Conservation (phyloP, 768 basidiomycete genomes). For the Phaeotremella fagi region DNA sequence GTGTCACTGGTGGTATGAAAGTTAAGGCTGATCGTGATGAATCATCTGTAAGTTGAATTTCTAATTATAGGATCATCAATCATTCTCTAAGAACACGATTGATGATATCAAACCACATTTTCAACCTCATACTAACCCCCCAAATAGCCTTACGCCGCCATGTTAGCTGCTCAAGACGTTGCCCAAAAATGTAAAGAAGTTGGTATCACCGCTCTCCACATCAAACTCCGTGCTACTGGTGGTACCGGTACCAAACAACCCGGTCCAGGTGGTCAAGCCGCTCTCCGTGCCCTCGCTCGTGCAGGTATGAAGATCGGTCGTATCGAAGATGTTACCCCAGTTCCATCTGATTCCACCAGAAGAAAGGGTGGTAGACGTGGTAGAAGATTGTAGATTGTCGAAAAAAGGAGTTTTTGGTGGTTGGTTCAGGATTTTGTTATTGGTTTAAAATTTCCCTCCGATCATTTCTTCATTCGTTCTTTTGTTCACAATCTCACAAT, state of each 20-base stretch:
- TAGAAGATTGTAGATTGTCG: slow-evolving; percentile 87
- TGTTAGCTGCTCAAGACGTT: slow-evolving; percentile 97
- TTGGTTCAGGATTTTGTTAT: not conserved
- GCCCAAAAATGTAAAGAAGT: slow-evolving; percentile 95
- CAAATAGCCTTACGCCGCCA: slow-evolving; percentile 61
- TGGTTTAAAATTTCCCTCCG: not conserved
- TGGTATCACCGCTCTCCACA: slow-evolving; percentile 95
- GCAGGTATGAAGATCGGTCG: slow-evolving; percentile 97
- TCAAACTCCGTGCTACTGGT: slow-evolving; percentile 96
- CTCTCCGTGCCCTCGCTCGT: slow-evolving; percentile 95
- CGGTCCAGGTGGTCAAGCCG: slow-evolving; percentile 96
- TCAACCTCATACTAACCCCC: not conserved
- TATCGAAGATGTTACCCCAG: slow-evolving; percentile 96
- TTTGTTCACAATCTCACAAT: not conserved
- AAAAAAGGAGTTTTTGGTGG: slow-evolving; percentile 7
- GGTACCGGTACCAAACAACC: slow-evolving; percentile 99
- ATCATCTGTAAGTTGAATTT: slow-evolving; percentile 65
- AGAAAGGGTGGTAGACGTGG: slow-evolving; percentile 99
- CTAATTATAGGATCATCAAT: not conserved
- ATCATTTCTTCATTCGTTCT: not conserved
- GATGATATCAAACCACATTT: not conserved
- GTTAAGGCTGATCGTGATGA: slow-evolving; percentile 99
- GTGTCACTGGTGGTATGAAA: slow-evolving; percentile 99
- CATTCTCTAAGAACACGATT: not conserved
- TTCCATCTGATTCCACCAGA: slow-evolving; percentile 94